Evolutionary conservation across 2,329 filamentous ascomycete species (phyloP), one percentile per base, ranked within the genome.

Genomic region (Calonectria montana): DNA sequence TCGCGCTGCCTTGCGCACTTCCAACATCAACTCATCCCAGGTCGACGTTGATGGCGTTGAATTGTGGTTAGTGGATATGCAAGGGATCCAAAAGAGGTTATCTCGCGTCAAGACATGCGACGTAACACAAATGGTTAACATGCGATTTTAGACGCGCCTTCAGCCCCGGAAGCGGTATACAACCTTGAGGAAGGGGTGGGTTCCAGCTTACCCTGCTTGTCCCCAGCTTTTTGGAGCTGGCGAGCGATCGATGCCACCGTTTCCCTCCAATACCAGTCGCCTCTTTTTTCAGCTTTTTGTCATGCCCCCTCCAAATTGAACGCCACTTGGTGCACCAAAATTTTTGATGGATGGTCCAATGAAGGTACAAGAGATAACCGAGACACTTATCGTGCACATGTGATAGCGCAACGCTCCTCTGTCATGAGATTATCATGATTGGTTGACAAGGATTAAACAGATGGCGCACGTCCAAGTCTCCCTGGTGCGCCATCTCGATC

Each of bases 111-210:
- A 53, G 63, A 37, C 63, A 53, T 65, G 53, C 68, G 45, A 70
- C 63, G 68, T 66, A 66, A 66, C 63, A 70, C 68, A 70, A 70
- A 45, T 29, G 35, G 50, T 23, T 53, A 66, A 70, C 68, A 62
- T 48, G 68, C 63, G 63, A 63, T 66, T 70, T 47, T 53, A 66
- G 55, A 59, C 63, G 62, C 63, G 45, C 63, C 48, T 48, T 39
- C 21, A 48, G 50, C 45, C 63, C 50, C 15, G 31, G 50, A 45
- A 55, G 29, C 15, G 63, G 53, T 27, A 47, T 37, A 45, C 43
- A 41, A 48, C 45, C 45, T 47, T 53, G n/a, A n/a, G 37, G 31
- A n/a, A 41, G 50, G 27, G 50, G n/a, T 25, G 67, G 18, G 39
- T 35, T 53, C 37, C 67, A 37, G 67, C 61, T 64, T 59, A 61